Percentiles rank a stretch among this genome's conserved stretches.
These are phyloP conservation scores for Dryas integrifolia DNA, from an alignment of 331 rosid species.

Conservation along the genomic window DNA sequence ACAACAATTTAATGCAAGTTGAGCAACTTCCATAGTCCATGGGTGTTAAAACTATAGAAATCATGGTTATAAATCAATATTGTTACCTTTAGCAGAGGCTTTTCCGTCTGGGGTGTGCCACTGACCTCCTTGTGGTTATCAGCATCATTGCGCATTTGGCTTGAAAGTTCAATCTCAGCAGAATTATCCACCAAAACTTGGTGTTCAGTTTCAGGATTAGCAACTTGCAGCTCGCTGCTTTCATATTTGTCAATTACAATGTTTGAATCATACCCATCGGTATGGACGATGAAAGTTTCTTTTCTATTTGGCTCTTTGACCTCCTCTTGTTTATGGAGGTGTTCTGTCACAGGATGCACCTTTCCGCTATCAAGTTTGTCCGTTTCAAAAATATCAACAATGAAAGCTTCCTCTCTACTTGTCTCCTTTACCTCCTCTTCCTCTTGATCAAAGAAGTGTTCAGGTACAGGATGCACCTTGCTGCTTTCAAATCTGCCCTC, in stretches of 20 bases:
- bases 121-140: slow-evolving; percentile 27
- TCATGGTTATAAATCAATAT: background rate
- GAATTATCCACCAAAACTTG: slow-evolving; percentile 31
- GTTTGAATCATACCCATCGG: slow-evolving; percentile 21
- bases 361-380: background rate
- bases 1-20: background rate
- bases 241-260: slow-evolving; percentile 27
- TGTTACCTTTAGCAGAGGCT: slow-evolving; percentile 50
- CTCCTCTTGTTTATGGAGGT: background rate
- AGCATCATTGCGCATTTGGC: slow-evolving; percentile 30
- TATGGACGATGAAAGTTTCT: slow-evolving; percentile 8
- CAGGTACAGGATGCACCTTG: too few species aligned
- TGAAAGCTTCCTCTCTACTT: too few species aligned
- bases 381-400: background rate
- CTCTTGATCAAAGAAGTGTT: too few species aligned
- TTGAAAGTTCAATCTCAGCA: slow-evolving; percentile 39
- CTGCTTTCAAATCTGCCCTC: too few species aligned
- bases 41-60: slow-evolving; percentile 11
- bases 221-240: slow-evolving; percentile 25
- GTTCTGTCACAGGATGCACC: background rate
- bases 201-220: slow-evolving; percentile 24
- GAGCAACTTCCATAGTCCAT: background rate
- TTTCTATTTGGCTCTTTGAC: slow-evolving; percentile 15
- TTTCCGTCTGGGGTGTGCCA: slow-evolving; percentile 37
- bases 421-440: background rate